These are phyloP conservation scores for Quercus gilva DNA, from an alignment of 306 rosid species.

Conservation along the genomic window DNA sequence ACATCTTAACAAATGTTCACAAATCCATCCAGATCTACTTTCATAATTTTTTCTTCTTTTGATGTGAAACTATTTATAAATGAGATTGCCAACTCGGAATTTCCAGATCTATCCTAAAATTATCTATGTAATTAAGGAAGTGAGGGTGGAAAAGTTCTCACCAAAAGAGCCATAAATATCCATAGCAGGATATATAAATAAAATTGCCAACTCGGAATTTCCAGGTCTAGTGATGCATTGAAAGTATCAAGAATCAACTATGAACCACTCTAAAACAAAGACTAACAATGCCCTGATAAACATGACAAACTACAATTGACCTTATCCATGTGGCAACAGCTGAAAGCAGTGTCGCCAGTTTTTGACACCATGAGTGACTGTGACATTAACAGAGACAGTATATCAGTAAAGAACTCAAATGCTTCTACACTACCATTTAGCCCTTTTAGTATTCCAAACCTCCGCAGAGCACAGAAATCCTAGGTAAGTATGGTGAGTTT, in stretches of 20 bases:
- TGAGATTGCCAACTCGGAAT: no score
- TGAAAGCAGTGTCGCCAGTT: background rate
- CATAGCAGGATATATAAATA: no score
- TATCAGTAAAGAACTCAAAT: background rate
- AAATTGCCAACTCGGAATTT: no score
- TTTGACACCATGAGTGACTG: no score
- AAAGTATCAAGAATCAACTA: background rate
- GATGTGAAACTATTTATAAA: no score
- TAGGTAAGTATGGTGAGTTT: background rate
- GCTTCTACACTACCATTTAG: background rate
- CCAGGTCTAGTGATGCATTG: background rate
- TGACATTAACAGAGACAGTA: background rate
- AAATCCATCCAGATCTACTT: no score
- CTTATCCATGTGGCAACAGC: background rate
- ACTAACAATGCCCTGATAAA: background rate
- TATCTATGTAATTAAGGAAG: no score
- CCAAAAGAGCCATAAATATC: no score
- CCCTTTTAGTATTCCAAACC: background rate
- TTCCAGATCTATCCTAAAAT: no score
- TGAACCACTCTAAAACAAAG: background rate
- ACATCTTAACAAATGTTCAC: no score
- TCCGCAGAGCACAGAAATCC: background rate
- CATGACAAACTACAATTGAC: background rate
- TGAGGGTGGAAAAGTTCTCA: no score
- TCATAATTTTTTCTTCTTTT: no score